A percentile compares a stretch with the other conserved stretches of the same genome.
Conservation (phyloP, 257 asterid genomes). For the Vinca minor region DNA sequence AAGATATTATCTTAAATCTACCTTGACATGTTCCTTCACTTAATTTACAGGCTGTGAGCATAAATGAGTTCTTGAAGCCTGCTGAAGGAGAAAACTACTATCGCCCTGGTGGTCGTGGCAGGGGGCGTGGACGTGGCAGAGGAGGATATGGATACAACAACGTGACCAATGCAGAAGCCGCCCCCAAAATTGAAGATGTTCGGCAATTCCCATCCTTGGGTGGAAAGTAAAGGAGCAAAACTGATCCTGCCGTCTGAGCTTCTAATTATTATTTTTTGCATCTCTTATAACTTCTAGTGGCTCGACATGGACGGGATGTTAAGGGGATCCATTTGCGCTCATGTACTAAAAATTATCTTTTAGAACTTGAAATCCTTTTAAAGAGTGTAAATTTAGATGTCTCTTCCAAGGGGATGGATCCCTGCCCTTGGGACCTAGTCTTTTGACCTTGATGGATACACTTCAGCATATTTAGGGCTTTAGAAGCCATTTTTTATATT, state of each 20-base stretch:
- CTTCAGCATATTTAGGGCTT: constrained; percentile 10
- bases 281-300: background rate
- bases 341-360: constrained; percentile 16
- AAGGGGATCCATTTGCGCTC: background rate
- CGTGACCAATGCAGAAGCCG: constrained; percentile 19
- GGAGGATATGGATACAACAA: constrained; percentile 31
- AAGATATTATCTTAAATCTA: too few species aligned
- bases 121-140: constrained; percentile 58
- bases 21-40: background rate
- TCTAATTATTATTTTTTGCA: background rate
- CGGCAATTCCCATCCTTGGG: constrained; percentile 36
- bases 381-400: constrained; percentile 38
- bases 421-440: constrained; percentile 13
- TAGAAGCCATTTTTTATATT: constrained; percentile 11
- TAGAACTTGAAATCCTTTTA: constrained; percentile 11
- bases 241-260: constrained; percentile 6
- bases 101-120: constrained; percentile 40
- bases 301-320: constrained; percentile 10
- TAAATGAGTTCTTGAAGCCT: constrained; percentile 57
- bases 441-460: constrained; percentile 18
- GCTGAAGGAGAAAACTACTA: constrained; percentile 44
- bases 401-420: constrained; percentile 7
- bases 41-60: constrained; percentile 44
- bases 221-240: constrained; percentile 18
- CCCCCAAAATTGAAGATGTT: constrained; percentile 30